phyloP scores from a whole-genome alignment of 371 early-diverging fungal species.

The Smittium culicis region DNA sequence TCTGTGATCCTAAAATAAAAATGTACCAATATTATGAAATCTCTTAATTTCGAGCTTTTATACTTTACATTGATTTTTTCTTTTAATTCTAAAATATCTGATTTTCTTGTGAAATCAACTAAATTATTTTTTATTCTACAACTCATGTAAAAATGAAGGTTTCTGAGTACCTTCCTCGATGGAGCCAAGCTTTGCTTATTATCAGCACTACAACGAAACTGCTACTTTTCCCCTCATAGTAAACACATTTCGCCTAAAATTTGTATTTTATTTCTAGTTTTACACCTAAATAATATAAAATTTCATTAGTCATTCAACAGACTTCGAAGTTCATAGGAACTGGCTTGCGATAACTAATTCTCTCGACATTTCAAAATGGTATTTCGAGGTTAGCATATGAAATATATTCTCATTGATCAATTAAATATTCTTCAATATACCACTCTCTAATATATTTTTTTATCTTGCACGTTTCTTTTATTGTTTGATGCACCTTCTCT shows the following conservation, averaged over 20 bases:
- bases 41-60: too few relatives aligned
- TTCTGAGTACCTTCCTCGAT: constrained; percentile 72
- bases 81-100: too few relatives aligned
- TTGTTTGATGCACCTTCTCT: too few relatives aligned
- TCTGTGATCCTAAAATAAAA: too few relatives aligned
- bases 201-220: constrained; percentile 37
- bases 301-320: constrained; percentile 65
- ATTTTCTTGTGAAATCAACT: too few relatives aligned
- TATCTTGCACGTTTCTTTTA: too few relatives aligned
- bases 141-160: constrained; percentile 63
- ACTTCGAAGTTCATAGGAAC: constrained; percentile 97
- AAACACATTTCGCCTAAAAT: constrained; percentile 48
- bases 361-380: constrained; percentile 74
- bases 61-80: too few relatives aligned
- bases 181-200: constrained; percentile 15
- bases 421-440: too few relatives aligned
- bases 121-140: too few relatives aligned
- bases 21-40: too few relatives aligned
- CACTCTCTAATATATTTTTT: too few relatives aligned
- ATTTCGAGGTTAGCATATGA: constrained; percentile 75
- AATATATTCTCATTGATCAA: too few relatives aligned
- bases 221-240: constrained; percentile 61
- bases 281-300: constrained; percentile 3
- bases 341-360: constrained; percentile 91
- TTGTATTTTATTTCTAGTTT: background rate